phyloP scores from a whole-genome alignment of 805 yeast genomes.

The Candida insectorum region DNA sequence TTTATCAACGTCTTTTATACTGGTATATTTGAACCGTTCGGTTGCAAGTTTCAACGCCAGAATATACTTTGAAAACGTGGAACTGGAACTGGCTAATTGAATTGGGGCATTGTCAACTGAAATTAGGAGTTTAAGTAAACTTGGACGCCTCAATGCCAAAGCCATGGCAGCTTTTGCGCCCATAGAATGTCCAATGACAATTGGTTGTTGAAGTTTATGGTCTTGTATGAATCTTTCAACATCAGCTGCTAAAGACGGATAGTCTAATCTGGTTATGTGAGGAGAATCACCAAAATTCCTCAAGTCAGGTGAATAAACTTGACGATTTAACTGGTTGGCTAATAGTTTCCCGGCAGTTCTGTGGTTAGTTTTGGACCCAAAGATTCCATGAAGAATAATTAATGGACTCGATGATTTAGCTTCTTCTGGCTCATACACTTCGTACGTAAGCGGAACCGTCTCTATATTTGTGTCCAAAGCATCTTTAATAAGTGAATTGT shows the following conservation, averaged over 20 bases:
- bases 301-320: conserved; percentile 70
- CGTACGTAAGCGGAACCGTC: conserved; percentile 55
- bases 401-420: conserved; percentile 53
- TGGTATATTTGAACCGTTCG: conserved; percentile 41
- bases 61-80: conserved; percentile 65
- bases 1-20: conserved; percentile 65
- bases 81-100: conserved; percentile 47
- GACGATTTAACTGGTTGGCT: conserved; percentile 45
- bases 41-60: conserved; percentile 57
- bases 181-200: conserved; percentile 81
- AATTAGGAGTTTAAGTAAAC: conserved; percentile 57
- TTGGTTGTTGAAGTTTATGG: conserved; percentile 41
- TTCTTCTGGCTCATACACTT: conserved; percentile 35
- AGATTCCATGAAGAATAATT: conserved; percentile 81
- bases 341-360: conserved; percentile 70
- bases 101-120: conserved; percentile 92
- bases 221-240: conserved; percentile 63
- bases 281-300: conserved; percentile 95
- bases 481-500: conserved; percentile 19
- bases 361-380: conserved; percentile 82
- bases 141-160: conserved; percentile 64
- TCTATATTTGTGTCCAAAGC: conserved; percentile 31
- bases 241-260: conserved; percentile 80
- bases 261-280: conserved; percentile 65
- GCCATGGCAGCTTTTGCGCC: conserved; percentile 97